These are phyloP conservation scores for Dianthus caryophyllus DNA, from an alignment of 148 eudicot genomes.

Conservation along the genomic window DNA sequence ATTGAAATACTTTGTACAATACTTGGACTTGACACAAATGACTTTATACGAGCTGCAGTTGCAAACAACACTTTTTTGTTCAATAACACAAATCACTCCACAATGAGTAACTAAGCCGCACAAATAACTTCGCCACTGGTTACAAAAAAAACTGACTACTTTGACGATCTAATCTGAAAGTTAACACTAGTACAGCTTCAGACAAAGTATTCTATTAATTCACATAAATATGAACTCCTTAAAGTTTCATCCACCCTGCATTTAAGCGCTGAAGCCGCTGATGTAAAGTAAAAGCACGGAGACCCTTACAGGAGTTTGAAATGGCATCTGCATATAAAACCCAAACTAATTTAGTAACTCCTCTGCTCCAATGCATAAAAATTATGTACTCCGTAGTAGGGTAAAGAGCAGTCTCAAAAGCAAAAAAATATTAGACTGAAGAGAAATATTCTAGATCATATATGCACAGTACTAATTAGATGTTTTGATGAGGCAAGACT, in stretches of 20 bases:
- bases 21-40: too few relatives aligned
- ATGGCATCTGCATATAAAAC: conserved; percentile 51
- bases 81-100: too few relatives aligned
- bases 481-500: not conserved
- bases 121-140: not conserved
- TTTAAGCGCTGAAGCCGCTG: not conserved
- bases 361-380: not conserved
- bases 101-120: not conserved
- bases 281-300: not conserved
- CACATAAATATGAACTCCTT: not conserved
- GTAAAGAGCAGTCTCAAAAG: not conserved
- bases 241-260: conserved; percentile 1
- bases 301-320: conserved; percentile 49
- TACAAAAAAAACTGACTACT: not conserved
- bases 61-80: too few relatives aligned
- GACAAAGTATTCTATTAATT: not conserved
- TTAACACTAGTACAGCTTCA: not conserved
- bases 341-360: not conserved
- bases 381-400: too few relatives aligned
- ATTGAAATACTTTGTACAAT: too few relatives aligned
- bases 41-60: too few relatives aligned
- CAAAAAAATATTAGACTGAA: not conserved
- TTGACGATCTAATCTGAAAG: not conserved
- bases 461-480: not conserved
- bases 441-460: not conserved